phyloP scores from a whole-genome alignment of 1,139 yeast genomes.

The Lodderomyces parapsilosis region DNA sequence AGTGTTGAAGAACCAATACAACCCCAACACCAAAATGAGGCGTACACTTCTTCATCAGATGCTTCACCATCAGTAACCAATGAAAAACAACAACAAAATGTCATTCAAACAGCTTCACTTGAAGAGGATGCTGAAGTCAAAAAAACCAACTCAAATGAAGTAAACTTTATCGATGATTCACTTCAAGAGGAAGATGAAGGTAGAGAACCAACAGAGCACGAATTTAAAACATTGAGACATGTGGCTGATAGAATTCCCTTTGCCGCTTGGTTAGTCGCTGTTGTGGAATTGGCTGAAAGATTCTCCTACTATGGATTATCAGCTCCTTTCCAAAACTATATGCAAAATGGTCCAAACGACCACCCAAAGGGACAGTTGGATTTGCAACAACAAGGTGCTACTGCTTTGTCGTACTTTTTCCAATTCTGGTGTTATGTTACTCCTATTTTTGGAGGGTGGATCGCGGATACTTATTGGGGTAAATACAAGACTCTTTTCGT shows the following conservation, averaged over 20 bases:
- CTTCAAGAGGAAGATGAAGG: constrained; percentile 22
- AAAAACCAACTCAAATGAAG: neutral
- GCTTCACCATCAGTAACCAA: neutral
- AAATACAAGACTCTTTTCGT: constrained; percentile 67
- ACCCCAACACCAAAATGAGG: neutral
- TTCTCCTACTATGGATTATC: constrained; percentile 81
- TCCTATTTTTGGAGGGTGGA: constrained; percentile 74
- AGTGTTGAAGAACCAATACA: neutral
- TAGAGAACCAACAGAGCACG: constrained; percentile 38
- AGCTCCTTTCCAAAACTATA: constrained; percentile 76
- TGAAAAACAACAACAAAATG: neutral
- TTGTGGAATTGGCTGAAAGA: constrained; percentile 80
- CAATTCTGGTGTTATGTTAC: constrained; percentile 84
- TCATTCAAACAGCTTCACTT: neutral
- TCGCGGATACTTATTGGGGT: constrained; percentile 76
- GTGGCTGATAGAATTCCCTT: constrained; percentile 40
- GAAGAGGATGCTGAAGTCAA: neutral
- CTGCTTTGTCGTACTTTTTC: constrained; percentile 73
- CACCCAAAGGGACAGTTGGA: constrained; percentile 61
- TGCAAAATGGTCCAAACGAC: constrained; percentile 52
- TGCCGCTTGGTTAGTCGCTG: constrained; percentile 68
- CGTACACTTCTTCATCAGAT: constrained; percentile 1
- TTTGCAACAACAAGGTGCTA: constrained; percentile 63
- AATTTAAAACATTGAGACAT: constrained; percentile 40
- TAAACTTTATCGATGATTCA: constrained; percentile 1